Evolutionary conservation across 2,329 filamentous ascomycete species (phyloP), one percentile per base, ranked within the genome.

Genomic region (Fusarium musae): DNA sequence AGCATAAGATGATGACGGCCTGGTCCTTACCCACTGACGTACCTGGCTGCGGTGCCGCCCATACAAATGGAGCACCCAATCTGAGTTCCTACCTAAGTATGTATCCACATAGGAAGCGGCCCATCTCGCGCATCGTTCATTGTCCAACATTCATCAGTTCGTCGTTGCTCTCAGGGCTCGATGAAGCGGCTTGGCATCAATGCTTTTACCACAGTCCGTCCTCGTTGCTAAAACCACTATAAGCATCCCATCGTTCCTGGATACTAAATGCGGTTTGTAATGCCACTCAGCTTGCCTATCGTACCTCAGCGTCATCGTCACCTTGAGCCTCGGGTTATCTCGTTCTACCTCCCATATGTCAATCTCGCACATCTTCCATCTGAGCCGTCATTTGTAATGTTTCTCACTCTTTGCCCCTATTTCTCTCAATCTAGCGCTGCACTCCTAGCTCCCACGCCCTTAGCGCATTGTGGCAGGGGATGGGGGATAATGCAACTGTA

Each of bases 11-110:
- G 19, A 59, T 63, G 43, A 32, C 43, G 34, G 47, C 59, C 72
- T 74, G 63, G 63, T 74, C 73, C 75, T 63, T 68, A 66, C 59
- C 44, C 64, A 66, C 74, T 77, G 75, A 77, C 75, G 75, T 77
- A 77, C 66, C 67, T 75, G 71, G 72, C 75, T 72, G 74, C 63
- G 69, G 72, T 77, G 63, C 72, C 67, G 70, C 61, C 74, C 74
- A 72, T 70, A 58, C 65, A 75, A 70, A 70, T 70, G 72, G 63
- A 52, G 61, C 56, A 59, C 71, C 68, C 65, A 77, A 69, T 76
- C 75, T 75, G 67, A 61, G 69, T n/a, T n/a, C n/a, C n/a, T 50
- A 16, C 8, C 34, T 26, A 26, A 6, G 26, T 26, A 26, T 26
- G 26, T 26, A 26, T 26, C 26, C 34, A 36, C 15, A 36, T 65